Conservation (phyloP, 2,329 filamentous ascomycete genomes). For the Atkinsonella hypoxylon region DNA sequence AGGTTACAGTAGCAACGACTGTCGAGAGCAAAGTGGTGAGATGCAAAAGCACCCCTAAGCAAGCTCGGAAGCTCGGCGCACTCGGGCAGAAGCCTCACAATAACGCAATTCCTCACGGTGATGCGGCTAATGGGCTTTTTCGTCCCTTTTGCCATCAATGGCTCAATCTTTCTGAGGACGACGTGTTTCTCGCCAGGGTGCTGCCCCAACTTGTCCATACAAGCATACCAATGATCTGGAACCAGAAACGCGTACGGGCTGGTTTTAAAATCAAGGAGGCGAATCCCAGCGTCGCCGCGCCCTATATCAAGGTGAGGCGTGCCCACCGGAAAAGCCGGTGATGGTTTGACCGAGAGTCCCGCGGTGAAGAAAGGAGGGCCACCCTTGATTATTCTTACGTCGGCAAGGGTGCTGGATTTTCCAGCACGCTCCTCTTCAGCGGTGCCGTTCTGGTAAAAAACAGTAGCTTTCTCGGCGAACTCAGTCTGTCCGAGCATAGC, state of each 20-base stretch:
- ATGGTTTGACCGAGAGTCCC: conserved; percentile 23
- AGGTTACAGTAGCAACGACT: conserved; percentile 28
- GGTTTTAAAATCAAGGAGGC: conserved; percentile 19
- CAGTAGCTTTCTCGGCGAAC: conserved; percentile 11
- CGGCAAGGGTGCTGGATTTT: conserved; percentile 22
- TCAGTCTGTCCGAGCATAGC: conserved; percentile 26
- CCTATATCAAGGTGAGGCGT: conserved; percentile 21
- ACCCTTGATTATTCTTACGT: no score
- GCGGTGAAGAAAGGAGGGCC: conserved; percentile 25
- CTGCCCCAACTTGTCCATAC: conserved; percentile 26
- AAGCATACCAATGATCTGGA: conserved; percentile 28
- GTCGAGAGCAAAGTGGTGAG: conserved; percentile 24
- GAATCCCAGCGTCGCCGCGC: conserved; percentile 20
- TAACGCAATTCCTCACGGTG: no score
- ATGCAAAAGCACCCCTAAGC: conserved; percentile 20
- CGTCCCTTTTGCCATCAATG: no score
- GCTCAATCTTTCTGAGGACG: conserved; percentile 19
- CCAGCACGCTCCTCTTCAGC: conserved; percentile 17
- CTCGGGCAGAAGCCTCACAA: conserved; percentile 28
- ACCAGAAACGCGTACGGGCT: conserved; percentile 17
- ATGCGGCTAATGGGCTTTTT: no score
- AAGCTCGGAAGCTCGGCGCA: conserved; percentile 25
- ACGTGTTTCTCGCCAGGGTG: conserved; percentile 23
- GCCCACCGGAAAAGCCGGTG: no score
- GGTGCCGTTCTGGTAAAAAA: conserved; percentile 38